Evolutionary conservation across 495 filamentous ascomycete genomes (phyloP).

Genomic region (Lichina pygmaea): DNA sequence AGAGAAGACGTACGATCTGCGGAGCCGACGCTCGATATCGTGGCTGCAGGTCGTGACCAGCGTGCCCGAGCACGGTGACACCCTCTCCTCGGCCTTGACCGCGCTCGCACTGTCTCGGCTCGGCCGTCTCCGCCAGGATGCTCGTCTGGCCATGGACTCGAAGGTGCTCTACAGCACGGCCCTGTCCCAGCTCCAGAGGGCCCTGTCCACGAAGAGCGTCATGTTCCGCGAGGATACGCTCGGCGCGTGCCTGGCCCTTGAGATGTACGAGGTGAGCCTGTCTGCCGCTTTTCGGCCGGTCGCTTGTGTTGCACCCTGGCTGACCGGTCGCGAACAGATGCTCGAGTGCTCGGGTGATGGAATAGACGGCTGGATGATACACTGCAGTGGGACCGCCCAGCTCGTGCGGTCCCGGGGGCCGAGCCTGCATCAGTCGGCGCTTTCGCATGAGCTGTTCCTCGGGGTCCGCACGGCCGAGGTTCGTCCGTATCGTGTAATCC

Average conservation of each 20-base stretch:
- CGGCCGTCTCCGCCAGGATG: background rate
- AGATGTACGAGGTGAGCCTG: background rate
- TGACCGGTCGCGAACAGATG: background rate
- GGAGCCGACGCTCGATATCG: background rate
- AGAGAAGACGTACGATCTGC: background rate
- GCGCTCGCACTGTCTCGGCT: background rate
- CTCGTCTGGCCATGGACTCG: background rate
- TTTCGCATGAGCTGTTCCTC: background rate
- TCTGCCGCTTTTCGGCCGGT: no score
- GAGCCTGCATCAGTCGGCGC: background rate
- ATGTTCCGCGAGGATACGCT: background rate
- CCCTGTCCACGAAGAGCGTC: background rate
- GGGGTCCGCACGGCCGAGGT: background rate
- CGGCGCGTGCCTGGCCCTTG: background rate
- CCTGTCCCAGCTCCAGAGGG: background rate
- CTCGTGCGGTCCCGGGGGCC: background rate
- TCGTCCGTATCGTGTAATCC: background rate
- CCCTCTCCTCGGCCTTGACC: background rate
- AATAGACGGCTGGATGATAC: background rate
- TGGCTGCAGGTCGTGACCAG: background rate
- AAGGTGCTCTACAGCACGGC: background rate
- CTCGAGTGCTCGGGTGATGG: background rate
- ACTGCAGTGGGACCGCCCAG: background rate
- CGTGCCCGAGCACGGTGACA: background rate
- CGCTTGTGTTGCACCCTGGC: no score